Base-by-base conservation (phyloP, 2,329 filamentous ascomycete genomes). In the Rachicladosporium sp. region DNA sequence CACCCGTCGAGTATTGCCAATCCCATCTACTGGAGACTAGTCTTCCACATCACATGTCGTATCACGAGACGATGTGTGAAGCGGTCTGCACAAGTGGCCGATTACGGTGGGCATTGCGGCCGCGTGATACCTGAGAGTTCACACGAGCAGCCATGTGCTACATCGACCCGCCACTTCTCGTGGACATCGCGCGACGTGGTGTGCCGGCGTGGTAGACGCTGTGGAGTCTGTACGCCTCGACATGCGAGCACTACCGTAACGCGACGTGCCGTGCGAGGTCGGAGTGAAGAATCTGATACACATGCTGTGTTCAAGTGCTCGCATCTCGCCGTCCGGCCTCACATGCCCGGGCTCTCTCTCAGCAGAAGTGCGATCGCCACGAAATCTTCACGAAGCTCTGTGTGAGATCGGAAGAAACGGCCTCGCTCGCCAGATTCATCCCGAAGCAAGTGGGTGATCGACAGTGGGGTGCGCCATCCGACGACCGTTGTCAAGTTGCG, bases 241-340 rank as follows among this genome's bases (percentile, higher is more conserved):
- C 19, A 43, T 50, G 50, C 50, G 46, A 39, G 44, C 53, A 53
- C 46, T 50, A 37, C 39, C 39, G 39, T 35, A 27, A 33, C 30
- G 39, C 33, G 37, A 37, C 39, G 15, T 35, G 39, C 32, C 35
- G 34, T 41, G 38, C 39, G 30, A 36, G 35, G 31, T 11, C 35
- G 35, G 27, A 10, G 27, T 13, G 27, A 10, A 6, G 35, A n/a
- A 12, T 12, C 35, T 29, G 27, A 13, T 13, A 36, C 35, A 36
- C 31, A 43, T 47, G 49, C 39, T 34, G 50, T 54, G 48, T 34
- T 41, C 46, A 43, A 50, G 43, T 45, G 47, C 31, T 34, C 49
- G 43, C 50, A 50, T 48, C 36, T 35, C 29, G 41, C 33, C 32
- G 27, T 12, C 15, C 15, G 15, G 15, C 15, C 15, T 19, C 15